Conservation (phyloP, 768 basidiomycete genomes). For the Lentinula edodes region DNA sequence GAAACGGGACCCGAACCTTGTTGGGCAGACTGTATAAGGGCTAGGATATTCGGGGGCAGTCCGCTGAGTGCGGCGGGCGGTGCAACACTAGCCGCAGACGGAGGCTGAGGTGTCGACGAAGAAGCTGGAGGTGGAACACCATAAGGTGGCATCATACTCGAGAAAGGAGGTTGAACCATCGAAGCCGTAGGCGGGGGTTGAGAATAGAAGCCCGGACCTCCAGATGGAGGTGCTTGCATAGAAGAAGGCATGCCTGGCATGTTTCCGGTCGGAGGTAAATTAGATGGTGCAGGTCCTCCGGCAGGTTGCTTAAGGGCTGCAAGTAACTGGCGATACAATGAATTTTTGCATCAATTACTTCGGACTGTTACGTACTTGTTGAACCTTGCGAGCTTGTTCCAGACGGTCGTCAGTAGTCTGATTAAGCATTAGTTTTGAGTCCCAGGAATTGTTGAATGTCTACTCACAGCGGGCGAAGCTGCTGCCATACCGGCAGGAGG, state of each 20-base stretch:
- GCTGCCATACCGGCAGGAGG: slow-evolving; percentile 17
- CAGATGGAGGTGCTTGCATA: slow-evolving; percentile 17
- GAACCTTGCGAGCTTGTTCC: slow-evolving; percentile 84
- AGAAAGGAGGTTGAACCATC: slow-evolving; percentile 23
- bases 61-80: slow-evolving; percentile 29
- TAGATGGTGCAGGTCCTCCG: slow-evolving; percentile 28
- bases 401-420: slow-evolving; percentile 70
- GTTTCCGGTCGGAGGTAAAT: slow-evolving; percentile 17
- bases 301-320: slow-evolving; percentile 77
- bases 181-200: slow-evolving; percentile 40
- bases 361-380: slow-evolving; percentile 43
- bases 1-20: slow-evolving; percentile 44
- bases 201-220: slow-evolving; percentile 20
- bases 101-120: slow-evolving; percentile 19
- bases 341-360: neutral
- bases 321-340: slow-evolving; percentile 37
- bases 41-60: slow-evolving; percentile 66
- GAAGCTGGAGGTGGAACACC: slow-evolving; percentile 10
- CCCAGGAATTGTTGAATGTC: slow-evolving; percentile 6
- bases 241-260: slow-evolving; percentile 26
- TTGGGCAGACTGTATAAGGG: slow-evolving; percentile 40
- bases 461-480: slow-evolving; percentile 18
- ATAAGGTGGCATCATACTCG: slow-evolving; percentile 29
- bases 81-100: slow-evolving; percentile 30
- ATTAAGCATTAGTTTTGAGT: neutral